Conservation (phyloP, 257 asterid species). For the Jacaranda mimosifolia region DNA sequence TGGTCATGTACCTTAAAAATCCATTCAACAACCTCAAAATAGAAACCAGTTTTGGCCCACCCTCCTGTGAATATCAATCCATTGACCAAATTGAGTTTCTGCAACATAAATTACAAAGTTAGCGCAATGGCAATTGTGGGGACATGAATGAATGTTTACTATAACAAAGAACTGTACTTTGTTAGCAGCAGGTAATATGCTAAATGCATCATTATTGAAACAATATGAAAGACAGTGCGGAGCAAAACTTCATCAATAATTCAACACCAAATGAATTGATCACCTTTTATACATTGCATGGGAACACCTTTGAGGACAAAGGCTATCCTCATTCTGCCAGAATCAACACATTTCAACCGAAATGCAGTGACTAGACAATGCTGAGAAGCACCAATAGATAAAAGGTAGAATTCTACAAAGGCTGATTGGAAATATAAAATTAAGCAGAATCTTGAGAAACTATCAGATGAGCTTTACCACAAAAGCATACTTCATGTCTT, state of each 20-base stretch:
- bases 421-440: constrained; percentile 15
- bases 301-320: constrained; percentile 49
- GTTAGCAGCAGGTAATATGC: constrained; percentile 9
- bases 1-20: constrained; percentile 71
- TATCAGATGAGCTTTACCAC: constrained; percentile 22
- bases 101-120: constrained; percentile 47
- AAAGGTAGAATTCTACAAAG: constrained; percentile 31
- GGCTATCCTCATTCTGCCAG: constrained; percentile 45
- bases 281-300: constrained; percentile 42
- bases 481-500: constrained; percentile 19
- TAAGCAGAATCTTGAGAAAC: constrained; percentile 26
- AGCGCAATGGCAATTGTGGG: constrained; percentile 10
- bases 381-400: constrained; percentile 44
- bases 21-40: constrained; percentile 65
- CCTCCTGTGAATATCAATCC: constrained; percentile 97
- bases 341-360: constrained; percentile 45
- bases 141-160: constrained; percentile 14
- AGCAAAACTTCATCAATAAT: constrained; percentile 19
- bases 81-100: constrained; percentile 90
- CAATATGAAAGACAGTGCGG: constrained; percentile 7
- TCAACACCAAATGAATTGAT: constrained; percentile 41
- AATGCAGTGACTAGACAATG: constrained; percentile 32
- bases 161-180: constrained; percentile 2
- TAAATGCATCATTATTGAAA: constrained; percentile 26
- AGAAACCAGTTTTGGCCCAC: constrained; percentile 75